Base-by-base conservation (phyloP, 2,329 filamentous ascomycete genomes). In the Calonectria pteridis region DNA sequence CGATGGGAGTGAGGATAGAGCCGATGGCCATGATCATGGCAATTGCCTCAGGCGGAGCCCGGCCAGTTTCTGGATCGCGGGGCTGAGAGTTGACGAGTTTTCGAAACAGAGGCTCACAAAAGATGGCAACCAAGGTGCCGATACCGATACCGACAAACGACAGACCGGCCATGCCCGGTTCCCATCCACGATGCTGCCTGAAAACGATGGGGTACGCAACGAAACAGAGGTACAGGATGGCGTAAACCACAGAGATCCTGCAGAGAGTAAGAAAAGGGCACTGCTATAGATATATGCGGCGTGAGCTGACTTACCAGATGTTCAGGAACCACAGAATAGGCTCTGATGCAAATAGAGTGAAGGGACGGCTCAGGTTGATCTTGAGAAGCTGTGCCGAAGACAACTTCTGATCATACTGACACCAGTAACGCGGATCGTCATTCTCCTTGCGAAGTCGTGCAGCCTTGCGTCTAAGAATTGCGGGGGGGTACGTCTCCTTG, bases 151-250 rank as follows among this genome's bases (percentile, higher is more conserved):
- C 96, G 7, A 93, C 80, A 83, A 97, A 98, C 1, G 95, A 90
- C 3, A 98, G 90, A 0, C 96, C 95, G 0, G 93, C 91, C 43
- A 94, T 84, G 1, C 94, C 93, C 0, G 93, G 87, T 2, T 88
- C 88, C 96, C 95, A 98, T 73, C 94, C 94, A 23, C 96, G 93
- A 72, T 90, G 82, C 50, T 93, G 87, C 14, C 89, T 88, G 84
- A 97, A 98, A 72, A 98, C 93, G 73, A 97, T 93, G 0, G 95
- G 95, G 82, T 97, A 97, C 16, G 94, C 95, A 20, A 97, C 93
- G 85, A 98, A 98, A 84, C 95, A 97, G 37, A 98, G 91, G 81
- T 97, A 97, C 1, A 98, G 87, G 50, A 98, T 95, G 23, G 92
- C 94, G 82, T 98, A 98, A 43, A 98, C 91, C 49, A 98, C 86